phyloP scores from a whole-genome alignment of 2,329 filamentous ascomycete genomes.

The Penicillium olsonii region DNA sequence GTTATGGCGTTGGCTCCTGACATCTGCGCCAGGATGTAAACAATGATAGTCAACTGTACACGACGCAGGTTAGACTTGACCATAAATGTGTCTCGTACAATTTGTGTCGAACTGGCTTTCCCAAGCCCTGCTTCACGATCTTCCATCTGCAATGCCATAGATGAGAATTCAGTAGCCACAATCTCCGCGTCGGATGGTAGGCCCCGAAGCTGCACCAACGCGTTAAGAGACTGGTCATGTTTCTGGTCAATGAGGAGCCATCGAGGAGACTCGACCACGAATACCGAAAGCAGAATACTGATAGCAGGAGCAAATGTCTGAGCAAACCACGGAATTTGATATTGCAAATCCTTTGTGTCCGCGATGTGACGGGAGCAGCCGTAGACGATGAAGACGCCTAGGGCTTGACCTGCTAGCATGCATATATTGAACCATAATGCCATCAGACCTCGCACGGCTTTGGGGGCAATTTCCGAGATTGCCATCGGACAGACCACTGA shows the following conservation, averaged over 20 bases:
- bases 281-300: slow-evolving; percentile 32
- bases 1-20: slow-evolving; percentile 49
- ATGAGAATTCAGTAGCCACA: not conserved
- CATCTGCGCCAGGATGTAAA: slow-evolving; percentile 44
- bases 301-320: slow-evolving; percentile 32
- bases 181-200: slow-evolving; percentile 24
- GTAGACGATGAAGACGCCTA: slow-evolving; percentile 38
- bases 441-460: slow-evolving; percentile 43
- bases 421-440: slow-evolving; percentile 41
- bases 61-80: slow-evolving; percentile 42
- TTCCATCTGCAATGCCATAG: not conserved
- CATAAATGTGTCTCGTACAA: slow-evolving; percentile 39
- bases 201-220: slow-evolving; percentile 28
- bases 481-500: slow-evolving; percentile 42
- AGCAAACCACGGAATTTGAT: slow-evolving; percentile 36
- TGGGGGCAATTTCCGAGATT: slow-evolving; percentile 44
- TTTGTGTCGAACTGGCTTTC: not conserved
- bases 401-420: slow-evolving; percentile 38
- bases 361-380: slow-evolving; percentile 36
- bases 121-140: not conserved
- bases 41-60: slow-evolving; percentile 38
- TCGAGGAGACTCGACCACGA: slow-evolving; percentile 35
- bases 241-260: slow-evolving; percentile 39
- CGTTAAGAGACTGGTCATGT: slow-evolving; percentile 24
- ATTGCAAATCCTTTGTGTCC: slow-evolving; percentile 29